A percentile compares a stretch with the other conserved stretches of the same genome.
phyloP scores from a whole-genome alignment of 345 rosid genomes.

The Aurinia saxatilis region DNA sequence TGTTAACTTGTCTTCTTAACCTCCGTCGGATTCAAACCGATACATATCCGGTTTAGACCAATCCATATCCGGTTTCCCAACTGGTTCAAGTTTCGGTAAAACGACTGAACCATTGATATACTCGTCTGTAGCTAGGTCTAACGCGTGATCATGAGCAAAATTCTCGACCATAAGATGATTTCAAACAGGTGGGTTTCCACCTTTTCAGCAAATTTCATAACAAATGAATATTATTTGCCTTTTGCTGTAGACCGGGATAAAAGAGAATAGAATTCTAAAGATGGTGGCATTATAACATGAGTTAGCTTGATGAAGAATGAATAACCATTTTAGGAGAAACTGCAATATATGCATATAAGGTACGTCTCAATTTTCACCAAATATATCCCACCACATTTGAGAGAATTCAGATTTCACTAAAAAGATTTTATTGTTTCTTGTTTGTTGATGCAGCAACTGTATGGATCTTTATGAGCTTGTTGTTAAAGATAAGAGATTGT shows the following conservation, averaged over 20 bases:
- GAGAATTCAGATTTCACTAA: background rate
- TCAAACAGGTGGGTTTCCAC: too few species aligned
- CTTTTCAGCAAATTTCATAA: background rate
- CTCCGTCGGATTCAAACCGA: slow-evolving; percentile 87
- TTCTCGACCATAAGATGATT: too few species aligned
- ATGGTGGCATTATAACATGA: slow-evolving; percentile 15
- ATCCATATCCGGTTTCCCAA: too few species aligned
- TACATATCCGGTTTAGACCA: too few species aligned
- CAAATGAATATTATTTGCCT: background rate
- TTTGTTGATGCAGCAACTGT: slow-evolving; percentile 16
- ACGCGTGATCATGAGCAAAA: too few species aligned
- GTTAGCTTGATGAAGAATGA: slow-evolving; percentile 2
- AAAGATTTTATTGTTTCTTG: background rate
- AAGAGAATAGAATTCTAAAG: background rate
- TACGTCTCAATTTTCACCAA: background rate
- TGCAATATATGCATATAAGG: slow-evolving; percentile 15
- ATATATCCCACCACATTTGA: background rate
- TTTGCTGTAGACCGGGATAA: background rate
- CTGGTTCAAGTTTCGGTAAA: too few species aligned
- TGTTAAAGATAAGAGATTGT: slow-evolving; percentile 10
- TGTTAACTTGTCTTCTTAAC: slow-evolving; percentile 83
- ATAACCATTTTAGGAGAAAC: slow-evolving; percentile 4
- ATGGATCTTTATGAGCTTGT: background rate
- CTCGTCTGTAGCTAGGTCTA: too few species aligned
- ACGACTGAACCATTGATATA: too few species aligned